Percentiles rank a stretch among this genome's conserved stretches.
Conservation (phyloP, 495 filamentous ascomycete genomes). For the Neurospora sp. region DNA sequence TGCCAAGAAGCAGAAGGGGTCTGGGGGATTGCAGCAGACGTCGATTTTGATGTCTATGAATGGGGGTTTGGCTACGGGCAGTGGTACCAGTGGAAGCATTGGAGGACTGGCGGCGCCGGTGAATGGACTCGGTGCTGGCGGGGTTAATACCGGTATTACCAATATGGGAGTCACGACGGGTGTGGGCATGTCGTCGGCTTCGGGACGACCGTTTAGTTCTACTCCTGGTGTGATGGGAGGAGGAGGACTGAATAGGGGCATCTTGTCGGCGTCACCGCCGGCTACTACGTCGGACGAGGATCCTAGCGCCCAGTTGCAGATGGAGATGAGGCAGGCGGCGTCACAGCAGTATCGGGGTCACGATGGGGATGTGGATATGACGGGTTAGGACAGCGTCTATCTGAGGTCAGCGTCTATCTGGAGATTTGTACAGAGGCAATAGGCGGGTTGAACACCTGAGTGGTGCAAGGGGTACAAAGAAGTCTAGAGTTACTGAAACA, state of each 20-base stretch:
- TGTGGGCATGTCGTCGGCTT: neutral
- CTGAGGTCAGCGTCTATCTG: neutral
- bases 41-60: neutral
- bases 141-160: neutral
- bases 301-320: conserved; percentile 33
- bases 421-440: neutral
- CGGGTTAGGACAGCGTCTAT: conserved; percentile 23
- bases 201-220: neutral
- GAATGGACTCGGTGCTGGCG: neutral
- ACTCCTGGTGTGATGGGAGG: conserved; percentile 21
- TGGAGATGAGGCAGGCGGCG: conserved; percentile 36
- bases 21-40: neutral
- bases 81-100: conserved; percentile 16
- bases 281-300: conserved; percentile 17
- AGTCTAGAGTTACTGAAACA: neutral
- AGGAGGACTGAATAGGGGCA: neutral
- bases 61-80: neutral
- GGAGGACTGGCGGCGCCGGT: neutral
- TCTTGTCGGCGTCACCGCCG: neutral
- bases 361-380: conserved; percentile 51
- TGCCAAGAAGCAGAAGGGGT: conserved; percentile 33
- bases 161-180: neutral
- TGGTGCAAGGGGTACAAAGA: neutral
- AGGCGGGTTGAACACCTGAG: neutral
- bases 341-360: conserved; percentile 6